Base-by-base conservation (phyloP, 495 filamentous ascomycete genomes). In the Penicillium bialowiezense region DNA sequence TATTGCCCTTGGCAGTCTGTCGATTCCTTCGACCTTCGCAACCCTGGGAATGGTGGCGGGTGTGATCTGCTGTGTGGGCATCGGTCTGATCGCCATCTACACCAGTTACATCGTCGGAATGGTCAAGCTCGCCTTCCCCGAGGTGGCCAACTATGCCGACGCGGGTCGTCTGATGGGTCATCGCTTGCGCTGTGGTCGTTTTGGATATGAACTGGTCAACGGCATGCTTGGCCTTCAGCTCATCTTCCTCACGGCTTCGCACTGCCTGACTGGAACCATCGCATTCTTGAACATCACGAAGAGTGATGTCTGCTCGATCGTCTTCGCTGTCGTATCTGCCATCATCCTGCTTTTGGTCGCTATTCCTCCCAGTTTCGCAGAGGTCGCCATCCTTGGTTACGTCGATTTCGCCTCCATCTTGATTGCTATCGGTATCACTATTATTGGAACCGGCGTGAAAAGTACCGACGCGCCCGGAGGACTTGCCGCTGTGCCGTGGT, bases 61-160 rank as follows among this genome's bases (percentile, higher is more conserved):
- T 42, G 61, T 72, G 18, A 72, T 87, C 41, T 68, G 80, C 41
- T 76, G 78, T 15, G 59, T 87, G 28, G 60, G 68, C 18, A 45
- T 87, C 8, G 87, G 87, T 10, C 50, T 87, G 15, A 51, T 87
- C 18, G 82, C 87, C 48, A 83, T 83, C 53, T 91, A 89, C 62
- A 86, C 84, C 36, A 84, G 83, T 60, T 87, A 84, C 50, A 72
- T 88, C 37, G 74, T 90, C 44, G 86, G 82, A 26, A 84, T 88
- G 65, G 80, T 90, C 51, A 88, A 87, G 60, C 41, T 85, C 20
- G 72, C 73, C 38, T 83, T 80, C 59, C 87, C 86, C 1, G 65
- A 83, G 31, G 77, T 89, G 7, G 63, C 77, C 53, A 77, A 83
- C 60, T 85, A 88, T 45, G 78, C 84, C 17, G 85, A 90, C 58